These are phyloP conservation scores for Thraustochytrium striatum DNA, from an alignment of 352 stramenopile species.

Conservation along the genomic window DNA sequence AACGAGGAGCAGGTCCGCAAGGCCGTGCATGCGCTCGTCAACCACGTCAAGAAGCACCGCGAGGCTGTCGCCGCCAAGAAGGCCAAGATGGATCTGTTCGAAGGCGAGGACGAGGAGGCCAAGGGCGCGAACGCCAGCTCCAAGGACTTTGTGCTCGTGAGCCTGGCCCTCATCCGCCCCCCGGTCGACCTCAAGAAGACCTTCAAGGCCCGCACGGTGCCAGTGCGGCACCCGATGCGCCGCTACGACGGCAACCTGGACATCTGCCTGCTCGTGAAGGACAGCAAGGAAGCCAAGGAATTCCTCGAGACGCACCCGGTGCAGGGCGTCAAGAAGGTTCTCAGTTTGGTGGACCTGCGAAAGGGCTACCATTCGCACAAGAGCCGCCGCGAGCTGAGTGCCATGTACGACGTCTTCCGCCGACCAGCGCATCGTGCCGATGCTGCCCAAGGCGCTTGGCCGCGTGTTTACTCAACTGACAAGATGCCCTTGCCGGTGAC, in stretches of 20 bases:
- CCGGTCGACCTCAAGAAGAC: background rate
- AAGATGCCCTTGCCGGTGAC: conserved; percentile 68
- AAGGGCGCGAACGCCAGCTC: background rate
- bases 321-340: conserved; percentile 38
- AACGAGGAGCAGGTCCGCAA: background rate
- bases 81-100: background rate
- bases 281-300: conserved; percentile 44
- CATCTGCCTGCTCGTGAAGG: conserved; percentile 47
- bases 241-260: background rate
- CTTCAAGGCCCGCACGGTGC: background rate
- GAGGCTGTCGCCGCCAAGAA: background rate
- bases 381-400: conserved; percentile 52
- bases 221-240: conserved; percentile 6
- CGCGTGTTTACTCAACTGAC: conserved; percentile 68
- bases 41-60: conserved; percentile 28
- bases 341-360: conserved; percentile 7
- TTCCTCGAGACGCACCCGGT: background rate
- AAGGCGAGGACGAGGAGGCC: conserved; percentile 22
- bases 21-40: conserved; percentile 10
- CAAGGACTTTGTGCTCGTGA: conserved; percentile 37
- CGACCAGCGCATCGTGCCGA: conserved; percentile 74
- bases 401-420: conserved; percentile 69
- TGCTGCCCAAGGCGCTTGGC: conserved; percentile 69
- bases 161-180: conserved; percentile 14
- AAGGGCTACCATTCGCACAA: conserved; percentile 29